Evolutionary conservation across 768 basidiomycete species (phyloP).

Genomic region (Psilocybe subaeruginosa): DNA sequence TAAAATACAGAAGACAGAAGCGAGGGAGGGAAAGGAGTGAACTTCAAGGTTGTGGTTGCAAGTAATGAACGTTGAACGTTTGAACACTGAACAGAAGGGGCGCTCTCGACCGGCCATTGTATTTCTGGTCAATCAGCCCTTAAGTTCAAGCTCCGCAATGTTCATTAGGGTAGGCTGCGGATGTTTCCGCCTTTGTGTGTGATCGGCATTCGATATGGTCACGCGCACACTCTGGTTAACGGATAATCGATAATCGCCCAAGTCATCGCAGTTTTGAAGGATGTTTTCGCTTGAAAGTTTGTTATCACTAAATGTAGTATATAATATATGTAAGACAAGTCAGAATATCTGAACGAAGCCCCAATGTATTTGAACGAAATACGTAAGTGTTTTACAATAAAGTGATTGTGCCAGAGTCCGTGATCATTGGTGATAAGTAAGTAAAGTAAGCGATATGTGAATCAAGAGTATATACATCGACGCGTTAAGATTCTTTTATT

Average conservation of each 20-base stretch:
- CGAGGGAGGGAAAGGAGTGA: too few species aligned
- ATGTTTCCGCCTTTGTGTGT: too few species aligned
- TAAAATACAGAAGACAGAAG: too few species aligned
- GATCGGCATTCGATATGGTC: too few species aligned
- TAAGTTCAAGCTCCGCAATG: too few species aligned
- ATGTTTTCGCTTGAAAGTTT: slow-evolving; percentile 29
- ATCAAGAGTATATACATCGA: not conserved
- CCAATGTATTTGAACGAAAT: not conserved
- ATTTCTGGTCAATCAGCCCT: too few species aligned
- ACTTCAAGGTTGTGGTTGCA: too few species aligned
- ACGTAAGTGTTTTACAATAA: not conserved
- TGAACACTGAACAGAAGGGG: too few species aligned
- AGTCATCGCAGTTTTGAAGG: slow-evolving; percentile 58
- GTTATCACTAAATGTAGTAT: not conserved
- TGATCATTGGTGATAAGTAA: not conserved
- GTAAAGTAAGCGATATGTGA: not conserved
- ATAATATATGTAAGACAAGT: not conserved
- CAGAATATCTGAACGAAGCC: not conserved
- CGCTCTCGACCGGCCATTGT: too few species aligned
- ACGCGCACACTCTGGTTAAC: slow-evolving; percentile 44
- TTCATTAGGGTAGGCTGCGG: too few species aligned
- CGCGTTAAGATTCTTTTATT: not conserved
- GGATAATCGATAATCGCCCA: slow-evolving; percentile 45
- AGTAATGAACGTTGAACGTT: too few species aligned
- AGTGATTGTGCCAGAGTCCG: not conserved